Evolutionary conservation across 2,329 filamentous ascomycete genomes (phyloP).

Genomic region (Rhexocercosporidium sp.): DNA sequence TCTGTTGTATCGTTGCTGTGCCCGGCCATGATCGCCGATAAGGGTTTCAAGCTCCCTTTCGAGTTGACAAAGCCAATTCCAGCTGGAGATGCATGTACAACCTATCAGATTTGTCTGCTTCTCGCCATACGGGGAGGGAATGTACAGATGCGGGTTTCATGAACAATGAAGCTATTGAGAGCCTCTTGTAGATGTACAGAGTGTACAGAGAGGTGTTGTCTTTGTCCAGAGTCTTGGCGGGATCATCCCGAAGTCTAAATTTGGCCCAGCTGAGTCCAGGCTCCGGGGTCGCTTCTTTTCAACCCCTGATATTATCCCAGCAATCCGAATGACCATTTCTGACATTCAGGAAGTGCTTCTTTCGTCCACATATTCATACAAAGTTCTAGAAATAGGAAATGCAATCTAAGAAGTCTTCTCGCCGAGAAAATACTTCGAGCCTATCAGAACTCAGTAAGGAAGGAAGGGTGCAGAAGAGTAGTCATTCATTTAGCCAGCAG

Average conservation of each 20-base stretch:
- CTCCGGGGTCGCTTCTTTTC: neutral
- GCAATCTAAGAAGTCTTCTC: too few relatives aligned
- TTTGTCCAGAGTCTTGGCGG: constrained; percentile 12
- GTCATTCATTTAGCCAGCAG: too few relatives aligned
- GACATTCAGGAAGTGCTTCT: too few relatives aligned
- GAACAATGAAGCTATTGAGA: constrained; percentile 9
- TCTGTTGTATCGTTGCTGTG: constrained; percentile 37
- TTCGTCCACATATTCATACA: too few relatives aligned
- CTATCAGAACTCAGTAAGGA: too few relatives aligned
- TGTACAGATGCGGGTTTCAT: neutral
- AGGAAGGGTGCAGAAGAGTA: too few relatives aligned
- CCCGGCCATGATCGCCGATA: constrained; percentile 39
- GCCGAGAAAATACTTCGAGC: too few relatives aligned
- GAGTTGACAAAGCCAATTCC: constrained; percentile 25
- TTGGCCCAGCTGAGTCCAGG: neutral
- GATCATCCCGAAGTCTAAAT: constrained; percentile 3
- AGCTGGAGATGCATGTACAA: neutral
- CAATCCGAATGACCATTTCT: neutral
- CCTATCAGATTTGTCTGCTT: neutral
- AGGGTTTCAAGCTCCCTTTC: constrained; percentile 30
- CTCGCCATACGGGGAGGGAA: neutral
- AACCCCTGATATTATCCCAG: neutral
- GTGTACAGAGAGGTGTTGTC: constrained; percentile 4
- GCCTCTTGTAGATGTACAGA: neutral
- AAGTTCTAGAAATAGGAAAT: too few relatives aligned